These are phyloP conservation scores for Suhomyces taliae DNA, from an alignment of 1,139 yeast species.

Conservation along the genomic window DNA sequence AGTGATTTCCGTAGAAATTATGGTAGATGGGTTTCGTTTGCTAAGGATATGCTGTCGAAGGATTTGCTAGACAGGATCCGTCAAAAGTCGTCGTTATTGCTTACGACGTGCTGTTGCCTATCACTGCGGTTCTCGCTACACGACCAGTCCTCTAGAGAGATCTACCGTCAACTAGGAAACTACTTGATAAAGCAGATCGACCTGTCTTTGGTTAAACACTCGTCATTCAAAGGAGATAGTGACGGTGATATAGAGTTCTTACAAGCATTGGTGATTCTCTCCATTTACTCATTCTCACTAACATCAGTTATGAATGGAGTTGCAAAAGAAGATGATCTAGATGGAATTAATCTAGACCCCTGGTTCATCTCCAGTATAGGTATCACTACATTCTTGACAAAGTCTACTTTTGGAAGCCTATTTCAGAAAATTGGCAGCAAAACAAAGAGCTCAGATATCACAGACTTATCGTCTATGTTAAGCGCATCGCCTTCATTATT, in stretches of 20 bases:
- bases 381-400: conserved; percentile 56
- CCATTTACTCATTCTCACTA: conserved; percentile 61
- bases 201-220: conserved; percentile 33
- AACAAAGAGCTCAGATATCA: background rate
- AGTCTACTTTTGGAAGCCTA: conserved; percentile 34
- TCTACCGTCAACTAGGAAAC: conserved; percentile 26
- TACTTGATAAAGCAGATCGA: conserved; percentile 47
- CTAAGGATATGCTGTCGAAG: conserved; percentile 51
- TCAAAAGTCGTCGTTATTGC: conserved; percentile 55
- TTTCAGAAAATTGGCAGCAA: conserved; percentile 8
- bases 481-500: background rate
- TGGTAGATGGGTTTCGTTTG: conserved; percentile 79
- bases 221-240: conserved; percentile 20
- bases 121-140: conserved; percentile 51
- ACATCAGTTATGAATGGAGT: conserved; percentile 36
- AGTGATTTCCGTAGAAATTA: conserved; percentile 64
- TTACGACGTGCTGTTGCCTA: conserved; percentile 66
- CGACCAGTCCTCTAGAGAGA: conserved; percentile 21
- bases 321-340: background rate
- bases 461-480: too few species aligned
- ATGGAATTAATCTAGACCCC: conserved; percentile 47
- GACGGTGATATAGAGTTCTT: conserved; percentile 55
- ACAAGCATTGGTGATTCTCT: conserved; percentile 62
- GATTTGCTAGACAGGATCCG: conserved; percentile 54
- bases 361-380: conserved; percentile 65